Evolutionary conservation across 2,329 filamentous ascomycete genomes (phyloP).

Genomic region (Dactylellina drechsleri): DNA sequence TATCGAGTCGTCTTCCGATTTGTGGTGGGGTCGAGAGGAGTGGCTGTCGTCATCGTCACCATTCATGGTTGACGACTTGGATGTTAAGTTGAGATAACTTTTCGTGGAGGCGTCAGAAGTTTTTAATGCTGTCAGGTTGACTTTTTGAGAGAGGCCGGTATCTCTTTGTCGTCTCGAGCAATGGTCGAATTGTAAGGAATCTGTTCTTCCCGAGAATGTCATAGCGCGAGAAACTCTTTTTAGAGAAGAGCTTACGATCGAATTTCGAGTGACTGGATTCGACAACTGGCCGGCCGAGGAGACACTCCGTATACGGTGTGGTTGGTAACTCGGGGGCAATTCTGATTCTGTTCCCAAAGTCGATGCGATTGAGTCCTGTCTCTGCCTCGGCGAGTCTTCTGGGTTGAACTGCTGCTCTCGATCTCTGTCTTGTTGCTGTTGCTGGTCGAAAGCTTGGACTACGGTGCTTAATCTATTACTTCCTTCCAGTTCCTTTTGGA

Average conservation of each 20-base stretch:
- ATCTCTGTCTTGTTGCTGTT: not conserved
- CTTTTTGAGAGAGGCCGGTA: slow-evolving; percentile 20
- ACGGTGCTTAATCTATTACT: slow-evolving; percentile 33
- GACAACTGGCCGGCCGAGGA: slow-evolving; percentile 45
- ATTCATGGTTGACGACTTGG: slow-evolving; percentile 32
- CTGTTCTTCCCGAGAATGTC: slow-evolving; percentile 42
- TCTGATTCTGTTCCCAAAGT: slow-evolving; percentile 46
- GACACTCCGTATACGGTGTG: slow-evolving; percentile 43
- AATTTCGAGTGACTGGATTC: slow-evolving; percentile 40
- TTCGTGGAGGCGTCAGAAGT: slow-evolving; percentile 31
- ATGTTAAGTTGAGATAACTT: slow-evolving; percentile 42
- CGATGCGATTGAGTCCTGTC: slow-evolving; percentile 48
- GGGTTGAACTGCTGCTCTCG: slow-evolving; percentile 6
- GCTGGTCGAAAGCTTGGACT: slow-evolving; percentile 11
- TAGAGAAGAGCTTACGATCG: slow-evolving; percentile 53
- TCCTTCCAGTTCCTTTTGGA: slow-evolving; percentile 38
- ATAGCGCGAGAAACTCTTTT: slow-evolving; percentile 51
- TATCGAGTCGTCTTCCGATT: slow-evolving; percentile 41
- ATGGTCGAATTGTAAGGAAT: slow-evolving; percentile 33
- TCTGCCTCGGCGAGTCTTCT: slow-evolving; percentile 30
- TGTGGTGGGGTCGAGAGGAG: slow-evolving; percentile 29
- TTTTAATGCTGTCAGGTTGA: slow-evolving; percentile 33
- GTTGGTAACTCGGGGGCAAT: slow-evolving; percentile 26
- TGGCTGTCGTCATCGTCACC: slow-evolving; percentile 31
- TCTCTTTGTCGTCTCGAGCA: slow-evolving; percentile 25